These are phyloP conservation scores for Blastobotrys serpentis DNA, from an alignment of 1,139 yeast species.

Conservation along the genomic window DNA sequence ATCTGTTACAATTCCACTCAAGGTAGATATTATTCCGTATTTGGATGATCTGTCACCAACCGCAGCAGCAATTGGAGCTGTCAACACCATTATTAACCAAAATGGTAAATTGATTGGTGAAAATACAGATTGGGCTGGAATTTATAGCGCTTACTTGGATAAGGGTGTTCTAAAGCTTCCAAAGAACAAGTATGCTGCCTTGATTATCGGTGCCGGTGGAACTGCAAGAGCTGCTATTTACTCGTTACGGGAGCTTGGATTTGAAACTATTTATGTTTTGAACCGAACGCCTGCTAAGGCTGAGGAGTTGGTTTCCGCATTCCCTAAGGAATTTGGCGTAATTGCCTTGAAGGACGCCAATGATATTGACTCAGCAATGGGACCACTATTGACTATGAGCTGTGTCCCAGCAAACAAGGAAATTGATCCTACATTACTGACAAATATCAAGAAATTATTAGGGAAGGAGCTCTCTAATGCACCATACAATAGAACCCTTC, in stretches of 20 bases:
- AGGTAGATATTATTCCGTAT: slow-evolving; percentile 69
- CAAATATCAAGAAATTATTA: slow-evolving; percentile 45
- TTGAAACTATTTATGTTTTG: slow-evolving; percentile 68
- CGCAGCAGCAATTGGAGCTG: slow-evolving; percentile 83
- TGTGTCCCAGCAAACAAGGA: slow-evolving; percentile 89
- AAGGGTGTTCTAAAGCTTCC: slow-evolving; percentile 54
- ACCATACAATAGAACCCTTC: slow-evolving; percentile 48
- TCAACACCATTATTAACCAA: slow-evolving; percentile 70
- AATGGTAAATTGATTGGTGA: slow-evolving; percentile 68
- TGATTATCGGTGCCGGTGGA: slow-evolving; percentile 96
- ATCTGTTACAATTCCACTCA: slow-evolving; percentile 89
- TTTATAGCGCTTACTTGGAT: slow-evolving; percentile 61
- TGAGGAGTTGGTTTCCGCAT: slow-evolving; percentile 53
- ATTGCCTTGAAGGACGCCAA: slow-evolving; percentile 52
- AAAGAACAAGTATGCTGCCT: slow-evolving; percentile 34
- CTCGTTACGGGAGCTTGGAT: slow-evolving; percentile 80
- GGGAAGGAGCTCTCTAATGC: slow-evolving; percentile 38
- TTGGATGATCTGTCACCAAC: slow-evolving; percentile 60
- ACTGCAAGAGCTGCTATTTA: slow-evolving; percentile 93
- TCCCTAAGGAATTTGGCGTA: slow-evolving; percentile 63
- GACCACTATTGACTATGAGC: slow-evolving; percentile 67
- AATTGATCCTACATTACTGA: slow-evolving; percentile 53
- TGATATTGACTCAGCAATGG: slow-evolving; percentile 24
- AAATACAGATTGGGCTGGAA: slow-evolving; percentile 96
- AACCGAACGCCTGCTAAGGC: slow-evolving; percentile 78